These are phyloP conservation scores for Globisporangium barbulae DNA, from an alignment of 352 stramenopile genomes.

Conservation along the genomic window DNA sequence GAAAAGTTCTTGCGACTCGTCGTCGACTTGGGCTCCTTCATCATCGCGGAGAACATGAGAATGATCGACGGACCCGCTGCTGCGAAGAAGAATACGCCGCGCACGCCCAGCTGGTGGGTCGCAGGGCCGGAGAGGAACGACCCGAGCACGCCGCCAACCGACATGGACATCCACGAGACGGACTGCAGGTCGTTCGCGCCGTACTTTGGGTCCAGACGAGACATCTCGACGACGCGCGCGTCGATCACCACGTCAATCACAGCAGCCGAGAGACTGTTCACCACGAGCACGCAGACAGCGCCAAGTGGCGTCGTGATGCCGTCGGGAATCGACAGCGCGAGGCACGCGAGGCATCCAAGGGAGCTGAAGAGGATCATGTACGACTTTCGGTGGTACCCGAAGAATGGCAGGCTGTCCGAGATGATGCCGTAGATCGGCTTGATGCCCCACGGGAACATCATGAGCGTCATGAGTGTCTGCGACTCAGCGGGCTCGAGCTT, in stretches of 20 bases:
- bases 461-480: slow-evolving; percentile 90
- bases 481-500: slow-evolving; percentile 92
- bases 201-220: slow-evolving; percentile 75
- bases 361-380: slow-evolving; percentile 93
- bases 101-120: slow-evolving; percentile 88
- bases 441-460: slow-evolving; percentile 95
- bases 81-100: slow-evolving; percentile 92
- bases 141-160: slow-evolving; percentile 90
- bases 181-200: slow-evolving; percentile 93
- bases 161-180: slow-evolving; percentile 93
- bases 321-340: slow-evolving; percentile 56
- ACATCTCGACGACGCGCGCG: slow-evolving; percentile 95
- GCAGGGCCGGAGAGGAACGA: slow-evolving; percentile 91
- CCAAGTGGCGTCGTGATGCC: slow-evolving; percentile 52
- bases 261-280: slow-evolving; percentile 88
- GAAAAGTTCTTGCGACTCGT: slow-evolving; percentile 49
- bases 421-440: slow-evolving; percentile 97
- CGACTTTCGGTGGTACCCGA: slow-evolving; percentile 92
- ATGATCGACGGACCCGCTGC: slow-evolving; percentile 88
- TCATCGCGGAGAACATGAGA: slow-evolving; percentile 83
- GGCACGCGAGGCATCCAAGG: slow-evolving; percentile 47
- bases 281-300: slow-evolving; percentile 56
- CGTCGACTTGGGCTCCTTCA: slow-evolving; percentile 76
- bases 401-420: slow-evolving; percentile 93
- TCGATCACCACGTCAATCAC: slow-evolving; percentile 97